phyloP scores from a whole-genome alignment of 495 filamentous ascomycete species.

The Penicillium silybi region DNA sequence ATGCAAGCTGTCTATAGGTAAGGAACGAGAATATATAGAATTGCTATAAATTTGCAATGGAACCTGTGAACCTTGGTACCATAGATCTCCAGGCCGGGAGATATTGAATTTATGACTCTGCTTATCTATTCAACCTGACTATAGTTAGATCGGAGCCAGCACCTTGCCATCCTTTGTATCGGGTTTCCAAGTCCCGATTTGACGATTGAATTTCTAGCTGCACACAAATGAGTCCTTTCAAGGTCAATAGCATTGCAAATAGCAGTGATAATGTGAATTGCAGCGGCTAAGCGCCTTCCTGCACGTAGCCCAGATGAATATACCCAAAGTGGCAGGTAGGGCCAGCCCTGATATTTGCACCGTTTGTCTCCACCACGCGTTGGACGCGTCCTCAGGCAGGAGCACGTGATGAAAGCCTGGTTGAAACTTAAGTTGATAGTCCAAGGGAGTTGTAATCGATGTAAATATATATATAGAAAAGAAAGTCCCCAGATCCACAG shows the following conservation, averaged over 20 bases:
- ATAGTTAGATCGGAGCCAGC: background rate
- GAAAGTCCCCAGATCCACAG: background rate
- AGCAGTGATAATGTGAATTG: background rate
- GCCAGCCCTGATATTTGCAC: background rate
- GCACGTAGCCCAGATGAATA: background rate
- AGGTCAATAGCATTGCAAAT: too few relatives aligned
- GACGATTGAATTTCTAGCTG: background rate
- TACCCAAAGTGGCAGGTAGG: background rate
- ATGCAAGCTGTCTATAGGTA: too few relatives aligned
- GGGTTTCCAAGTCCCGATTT: background rate
- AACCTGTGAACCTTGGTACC: background rate
- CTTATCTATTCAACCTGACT: background rate
- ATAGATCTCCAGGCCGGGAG: background rate
- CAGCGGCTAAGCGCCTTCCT: background rate
- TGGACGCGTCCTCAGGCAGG: background rate
- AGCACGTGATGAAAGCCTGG: constrained; percentile 10
- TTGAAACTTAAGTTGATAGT: background rate
- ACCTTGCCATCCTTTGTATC: background rate
- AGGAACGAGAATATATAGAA: too few relatives aligned
- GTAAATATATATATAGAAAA: background rate
- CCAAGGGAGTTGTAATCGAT: background rate
- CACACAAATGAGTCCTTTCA: constrained; percentile 2
- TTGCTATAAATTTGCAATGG: background rate
- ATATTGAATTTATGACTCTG: background rate
- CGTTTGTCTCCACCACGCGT: background rate